Evolutionary conservation across 495 filamentous ascomycete species (phyloP).

Genomic region (Neurospora sp.): DNA sequence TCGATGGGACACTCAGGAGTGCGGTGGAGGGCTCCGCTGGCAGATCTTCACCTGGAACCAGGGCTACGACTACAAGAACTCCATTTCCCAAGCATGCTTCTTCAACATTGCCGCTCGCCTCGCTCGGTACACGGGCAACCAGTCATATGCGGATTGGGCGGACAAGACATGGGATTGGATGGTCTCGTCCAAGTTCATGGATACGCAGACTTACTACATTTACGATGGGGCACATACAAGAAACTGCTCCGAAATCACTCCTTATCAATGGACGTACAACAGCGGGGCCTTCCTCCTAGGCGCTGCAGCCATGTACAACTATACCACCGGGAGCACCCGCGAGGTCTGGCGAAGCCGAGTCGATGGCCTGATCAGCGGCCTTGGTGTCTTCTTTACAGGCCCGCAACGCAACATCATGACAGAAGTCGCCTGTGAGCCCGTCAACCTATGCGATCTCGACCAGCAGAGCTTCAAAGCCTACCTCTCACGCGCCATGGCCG

Average conservation of each 20-base stretch:
- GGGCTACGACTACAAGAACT: slow-evolving; percentile 72
- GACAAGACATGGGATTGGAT: slow-evolving; percentile 63
- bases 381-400: slow-evolving; percentile 43
- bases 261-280: slow-evolving; percentile 62
- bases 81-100: slow-evolving; percentile 58
- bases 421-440: slow-evolving; percentile 65
- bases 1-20: slow-evolving; percentile 57
- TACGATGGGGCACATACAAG: slow-evolving; percentile 48
- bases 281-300: slow-evolving; percentile 60
- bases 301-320: slow-evolving; percentile 61
- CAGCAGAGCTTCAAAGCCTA: slow-evolving; percentile 77
- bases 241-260: slow-evolving; percentile 39
- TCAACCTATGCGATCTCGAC: slow-evolving; percentile 55
- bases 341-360: slow-evolving; percentile 42
- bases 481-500: slow-evolving; percentile 64
- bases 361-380: slow-evolving; percentile 40
- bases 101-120: slow-evolving; percentile 65
- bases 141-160: slow-evolving; percentile 63
- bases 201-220: slow-evolving; percentile 36
- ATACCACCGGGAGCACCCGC: slow-evolving; percentile 36
- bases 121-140: slow-evolving; percentile 58
- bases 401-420: slow-evolving; percentile 43
- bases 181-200: slow-evolving; percentile 35
- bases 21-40: slow-evolving; percentile 72
- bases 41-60: slow-evolving; percentile 73